Evolutionary conservation across 495 filamentous ascomycete genomes (phyloP).

Genomic region (Penicillium antarcticum): DNA sequence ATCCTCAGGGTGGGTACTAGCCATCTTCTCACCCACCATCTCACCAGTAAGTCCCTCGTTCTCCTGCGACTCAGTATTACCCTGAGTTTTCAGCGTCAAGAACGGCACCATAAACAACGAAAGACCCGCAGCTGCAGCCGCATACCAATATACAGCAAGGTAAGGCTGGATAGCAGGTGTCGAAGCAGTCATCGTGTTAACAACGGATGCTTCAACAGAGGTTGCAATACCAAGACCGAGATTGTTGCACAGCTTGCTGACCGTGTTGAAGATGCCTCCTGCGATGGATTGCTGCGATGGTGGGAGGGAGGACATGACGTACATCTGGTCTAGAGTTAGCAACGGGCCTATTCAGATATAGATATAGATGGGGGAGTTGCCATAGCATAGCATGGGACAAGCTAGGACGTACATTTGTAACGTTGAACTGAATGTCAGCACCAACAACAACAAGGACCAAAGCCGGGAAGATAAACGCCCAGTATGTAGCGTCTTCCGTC

Average conservation of each 20-base stretch:
- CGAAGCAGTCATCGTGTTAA: constrained; percentile 13
- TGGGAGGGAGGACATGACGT: constrained; percentile 39
- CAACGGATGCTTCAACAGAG: constrained; percentile 21
- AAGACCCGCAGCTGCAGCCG: constrained; percentile 23
- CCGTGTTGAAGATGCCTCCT: constrained; percentile 37
- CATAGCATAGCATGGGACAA: background rate
- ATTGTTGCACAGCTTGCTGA: constrained; percentile 32
- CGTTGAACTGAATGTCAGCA: constrained; percentile 58
- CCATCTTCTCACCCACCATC: background rate
- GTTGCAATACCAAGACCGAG: constrained; percentile 32
- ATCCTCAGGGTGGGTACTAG: background rate
- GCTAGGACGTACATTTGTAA: constrained; percentile 48
- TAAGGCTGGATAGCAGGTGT: constrained; percentile 24
- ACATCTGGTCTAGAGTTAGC: constrained; percentile 19
- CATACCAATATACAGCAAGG: constrained; percentile 29
- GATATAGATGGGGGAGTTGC: background rate
- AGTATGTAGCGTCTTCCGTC: constrained; percentile 50
- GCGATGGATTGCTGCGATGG: constrained; percentile 33
- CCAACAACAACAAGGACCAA: constrained; percentile 49
- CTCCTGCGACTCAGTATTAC: constrained; percentile 7
- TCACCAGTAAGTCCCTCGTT: background rate
- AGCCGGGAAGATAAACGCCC: constrained; percentile 52
- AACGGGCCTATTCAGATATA: background rate
- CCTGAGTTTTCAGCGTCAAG: constrained; percentile 30
- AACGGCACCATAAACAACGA: constrained; percentile 31